Conservation (phyloP, 805 yeast species). For the Lipomyces yamanashiensis region DNA sequence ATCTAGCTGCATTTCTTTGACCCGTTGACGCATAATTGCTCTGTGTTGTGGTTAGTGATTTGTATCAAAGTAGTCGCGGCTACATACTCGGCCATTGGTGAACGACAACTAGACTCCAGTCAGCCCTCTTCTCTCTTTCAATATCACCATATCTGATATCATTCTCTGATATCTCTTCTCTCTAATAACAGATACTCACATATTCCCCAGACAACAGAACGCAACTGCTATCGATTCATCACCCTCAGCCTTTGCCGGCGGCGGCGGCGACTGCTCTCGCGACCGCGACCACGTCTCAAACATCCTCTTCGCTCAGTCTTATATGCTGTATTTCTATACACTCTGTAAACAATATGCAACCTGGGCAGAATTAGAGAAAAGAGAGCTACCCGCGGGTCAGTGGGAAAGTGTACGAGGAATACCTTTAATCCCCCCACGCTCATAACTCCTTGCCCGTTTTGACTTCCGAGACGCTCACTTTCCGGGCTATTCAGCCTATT, state of each 20-base stretch:
- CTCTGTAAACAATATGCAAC: too few relatives aligned
- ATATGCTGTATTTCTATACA: too few relatives aligned
- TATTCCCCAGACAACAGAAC: constrained; percentile 89
- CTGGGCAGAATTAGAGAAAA: too few relatives aligned
- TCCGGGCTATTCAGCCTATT: too few relatives aligned
- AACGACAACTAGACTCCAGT: constrained; percentile 48
- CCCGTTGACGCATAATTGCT: constrained; percentile 23
- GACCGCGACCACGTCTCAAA: constrained; percentile 10
- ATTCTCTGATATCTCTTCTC: too few relatives aligned
- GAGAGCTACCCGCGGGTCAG: too few relatives aligned
- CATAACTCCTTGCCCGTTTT: too few relatives aligned
- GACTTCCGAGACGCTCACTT: too few relatives aligned
- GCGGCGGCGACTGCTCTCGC: constrained; percentile 16
- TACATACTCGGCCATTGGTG: constrained; percentile 89
- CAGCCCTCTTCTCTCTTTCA: neutral
- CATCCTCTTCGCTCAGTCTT: neutral
- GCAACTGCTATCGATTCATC: constrained; percentile 64
- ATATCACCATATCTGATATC: too few relatives aligned
- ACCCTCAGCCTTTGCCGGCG: neutral
- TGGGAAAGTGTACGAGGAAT: too few relatives aligned
- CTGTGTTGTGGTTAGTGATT: constrained; percentile 6
- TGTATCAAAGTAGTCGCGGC: neutral
- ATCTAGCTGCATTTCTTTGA: constrained; percentile 16
- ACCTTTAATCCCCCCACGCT: too few relatives aligned
- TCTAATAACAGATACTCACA: constrained; percentile 51